Conservation (phyloP, 2,329 filamentous ascomycete species). For the Neurospora sp. region DNA sequence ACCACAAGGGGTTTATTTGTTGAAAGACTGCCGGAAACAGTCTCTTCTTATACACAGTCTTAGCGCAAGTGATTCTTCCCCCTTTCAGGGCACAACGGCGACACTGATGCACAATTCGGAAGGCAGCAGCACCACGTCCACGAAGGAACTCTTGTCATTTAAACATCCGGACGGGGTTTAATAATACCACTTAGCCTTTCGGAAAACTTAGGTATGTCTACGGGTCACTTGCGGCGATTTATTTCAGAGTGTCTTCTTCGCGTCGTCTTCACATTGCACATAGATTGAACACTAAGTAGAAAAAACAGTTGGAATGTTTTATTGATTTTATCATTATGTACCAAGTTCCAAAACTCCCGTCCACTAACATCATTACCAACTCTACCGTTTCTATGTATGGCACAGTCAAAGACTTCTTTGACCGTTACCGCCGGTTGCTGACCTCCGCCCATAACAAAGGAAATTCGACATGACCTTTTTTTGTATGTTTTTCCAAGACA, state of each 20-base stretch:
- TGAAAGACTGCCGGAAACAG: accelerated
- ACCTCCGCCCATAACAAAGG: not conserved
- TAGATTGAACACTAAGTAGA: not conserved
- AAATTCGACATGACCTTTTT: not conserved
- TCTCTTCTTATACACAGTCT: not conserved
- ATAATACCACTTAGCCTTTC: not conserved
- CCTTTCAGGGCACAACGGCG: not conserved
- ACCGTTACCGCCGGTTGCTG: not conserved
- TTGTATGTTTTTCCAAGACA: not conserved
- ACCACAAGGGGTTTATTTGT: not conserved
- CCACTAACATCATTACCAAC: not conserved
- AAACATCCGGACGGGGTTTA: not conserved
- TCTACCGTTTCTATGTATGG: not conserved
- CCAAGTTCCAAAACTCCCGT: not conserved
- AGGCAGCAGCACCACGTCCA: not conserved
- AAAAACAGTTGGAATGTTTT: not conserved
- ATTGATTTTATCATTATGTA: not conserved
- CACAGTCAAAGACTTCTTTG: not conserved
- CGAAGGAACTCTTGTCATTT: not conserved
- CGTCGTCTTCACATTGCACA: not conserved
- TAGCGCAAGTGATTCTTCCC: not conserved
- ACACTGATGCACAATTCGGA: not conserved
- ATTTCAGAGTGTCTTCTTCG: not conserved
- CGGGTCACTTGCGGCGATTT: not conserved
- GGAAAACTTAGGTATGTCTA: not conserved